Base-by-base conservation (phyloP, 164 flowering plant species). In the Piper longum region DNA sequence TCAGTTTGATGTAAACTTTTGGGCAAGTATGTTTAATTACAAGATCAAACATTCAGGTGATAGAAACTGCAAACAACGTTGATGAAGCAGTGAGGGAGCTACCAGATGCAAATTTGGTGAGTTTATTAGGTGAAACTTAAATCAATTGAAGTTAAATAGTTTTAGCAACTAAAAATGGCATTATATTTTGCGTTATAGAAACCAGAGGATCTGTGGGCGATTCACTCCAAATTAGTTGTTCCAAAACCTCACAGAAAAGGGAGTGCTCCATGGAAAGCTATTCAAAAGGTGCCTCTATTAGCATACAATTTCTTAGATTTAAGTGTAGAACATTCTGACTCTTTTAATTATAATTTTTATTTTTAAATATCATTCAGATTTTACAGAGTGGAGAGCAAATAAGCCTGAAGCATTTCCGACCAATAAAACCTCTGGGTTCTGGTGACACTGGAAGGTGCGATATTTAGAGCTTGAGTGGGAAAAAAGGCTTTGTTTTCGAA, bases 401-500 rank as follows among this genome's bases (percentile, higher is more conserved):
- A 62, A 87, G 93, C 54, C 72, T 90, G 68, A 79, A 88, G 62
- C 97, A 93, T 78, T 93, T 93, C 66, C 81, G 72, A 78, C 99
- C 99, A 5, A 70, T 93, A 41, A 93, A 84, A 68, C 86, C 99
- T 2, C 71, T 93, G 36, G 99, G 99, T 62, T 83, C 92, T 66
- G 97, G 99, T 26, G 99, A 93, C 76, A 93, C 99, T 42, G 99
- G 99, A 69, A 93, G 98, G 98, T 92, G 67, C 56, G 77, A 69
- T n/a, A 16, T 54, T 36, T 5, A 6, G 17, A 7, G 16, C 8
- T 56, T 7, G 11, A 56, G 59, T 16, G 17, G 36, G 4, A 9
- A 56, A 56, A 56, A 16, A 5, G 14, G 52, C 8, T 56, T 56
- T 6, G 19, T 56, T 26, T 56, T 56, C 16, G 52, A 48, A 26